Base-by-base conservation (phyloP, 1,284 basidiomycete genomes). In the Quambalaria eucalypti region DNA sequence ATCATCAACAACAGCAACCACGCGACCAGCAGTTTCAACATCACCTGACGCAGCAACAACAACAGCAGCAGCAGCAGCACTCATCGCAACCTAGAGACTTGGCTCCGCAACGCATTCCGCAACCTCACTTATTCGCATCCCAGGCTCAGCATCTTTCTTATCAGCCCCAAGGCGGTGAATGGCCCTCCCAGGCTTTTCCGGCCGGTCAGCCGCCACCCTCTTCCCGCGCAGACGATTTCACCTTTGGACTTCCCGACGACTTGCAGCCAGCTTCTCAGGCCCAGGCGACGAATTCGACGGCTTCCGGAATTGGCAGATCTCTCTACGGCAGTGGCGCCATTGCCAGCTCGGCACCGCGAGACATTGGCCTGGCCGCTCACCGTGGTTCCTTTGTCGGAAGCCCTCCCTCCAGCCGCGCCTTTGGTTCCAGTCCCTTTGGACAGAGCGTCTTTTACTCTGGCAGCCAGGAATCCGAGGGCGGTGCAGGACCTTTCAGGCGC, bases 181-280 rank as follows among this genome's bases (percentile, higher is more conserved):
- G 21, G 36, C 21, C 36, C 5, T 39, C 36, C 21, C 16, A n/a
- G 36, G 16, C 36, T 4, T 39, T 39, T 12, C 16, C 36, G 4
- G n/a, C n/a, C n/a, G n/a, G n/a, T n/a, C n/a, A n/a, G n/a, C n/a
- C 31, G 16, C 9, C 31, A 16, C 31, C 31, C 31, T 26, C 21
- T 12, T 26, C 42, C 16, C 42, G 21, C 42, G 14, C 14, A 23
- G 42, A 84, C 54, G 87, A 88, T 60, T 86, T 90, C 62, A 82
- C 84, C 0, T 86, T 86, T 59, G 83, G 82, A 66, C 78, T 82
- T 48, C 80, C 81, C 9, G 82, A 84, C 56, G 82, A 84, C 58
- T 71, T 76, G 26, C 64, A 69, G 8, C 30, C 28, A 26, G 28
- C 25, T 16, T n/a, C n/a, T n/a, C n/a, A n/a, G n/a, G n/a, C n/a